Percentiles rank a stretch among this genome's conserved stretches.
These are phyloP conservation scores for Hyphopichia pseudoburtonii DNA, from an alignment of 1,139 yeast genomes.

Conservation along the genomic window DNA sequence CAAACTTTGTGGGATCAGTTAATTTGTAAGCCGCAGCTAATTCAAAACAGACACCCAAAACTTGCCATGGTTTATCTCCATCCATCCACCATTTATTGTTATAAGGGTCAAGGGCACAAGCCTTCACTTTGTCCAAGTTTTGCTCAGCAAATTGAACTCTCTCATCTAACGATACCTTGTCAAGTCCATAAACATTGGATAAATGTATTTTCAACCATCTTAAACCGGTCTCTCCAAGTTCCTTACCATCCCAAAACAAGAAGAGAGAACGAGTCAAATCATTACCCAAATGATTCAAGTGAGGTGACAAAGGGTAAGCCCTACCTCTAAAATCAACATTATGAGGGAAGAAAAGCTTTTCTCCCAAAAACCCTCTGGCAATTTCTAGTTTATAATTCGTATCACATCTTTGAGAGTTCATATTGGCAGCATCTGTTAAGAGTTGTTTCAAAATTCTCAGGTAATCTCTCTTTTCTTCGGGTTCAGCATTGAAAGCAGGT, in stretches of 20 bases:
- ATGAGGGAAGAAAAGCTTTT: constrained; percentile 90
- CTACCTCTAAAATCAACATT: constrained; percentile 93
- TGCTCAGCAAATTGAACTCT: constrained; percentile 73
- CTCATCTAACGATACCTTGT: constrained; percentile 76
- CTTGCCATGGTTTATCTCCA: constrained; percentile 97
- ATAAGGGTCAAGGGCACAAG: constrained; percentile 73
- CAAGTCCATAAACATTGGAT: constrained; percentile 86
- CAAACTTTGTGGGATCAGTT: constrained; percentile 70
- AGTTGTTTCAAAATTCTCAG: constrained; percentile 57
- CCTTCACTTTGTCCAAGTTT: constrained; percentile 59
- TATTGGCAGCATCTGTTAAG: constrained; percentile 61
- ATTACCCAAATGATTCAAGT: constrained; percentile 79
- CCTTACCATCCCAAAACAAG: constrained; percentile 84
- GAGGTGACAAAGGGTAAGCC: constrained; percentile 90
- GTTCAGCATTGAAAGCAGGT: constrained; percentile 71
- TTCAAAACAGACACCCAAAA: constrained; percentile 83
- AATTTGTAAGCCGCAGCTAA: constrained; percentile 67
- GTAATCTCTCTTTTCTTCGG: constrained; percentile 68
- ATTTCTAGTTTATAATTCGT: constrained; percentile 90
- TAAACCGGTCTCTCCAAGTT: constrained; percentile 73
- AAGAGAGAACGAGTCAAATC: constrained; percentile 87
- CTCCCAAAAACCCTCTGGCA: constrained; percentile 90
- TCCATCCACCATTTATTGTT: constrained; percentile 74
- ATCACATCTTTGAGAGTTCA: constrained; percentile 89
- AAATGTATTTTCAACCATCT: constrained; percentile 88